Evolutionary conservation across 2,329 filamentous ascomycete genomes (phyloP).

Genomic region (Hysterium pulicare): DNA sequence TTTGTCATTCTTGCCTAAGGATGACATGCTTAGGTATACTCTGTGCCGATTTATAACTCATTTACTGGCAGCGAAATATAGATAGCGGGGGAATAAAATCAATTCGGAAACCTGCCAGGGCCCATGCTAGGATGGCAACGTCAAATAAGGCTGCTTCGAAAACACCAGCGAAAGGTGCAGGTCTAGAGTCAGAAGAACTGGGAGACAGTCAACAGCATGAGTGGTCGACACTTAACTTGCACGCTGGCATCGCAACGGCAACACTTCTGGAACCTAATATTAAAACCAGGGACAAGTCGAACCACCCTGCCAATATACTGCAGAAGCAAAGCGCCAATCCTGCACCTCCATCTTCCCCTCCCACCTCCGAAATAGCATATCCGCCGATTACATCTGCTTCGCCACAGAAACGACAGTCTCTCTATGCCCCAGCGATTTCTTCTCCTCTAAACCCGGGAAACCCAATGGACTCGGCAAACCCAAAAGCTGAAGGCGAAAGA

Average conservation of each 20-base stretch:
- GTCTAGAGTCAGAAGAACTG: no score
- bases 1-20: no score
- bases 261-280: conserved; percentile 10
- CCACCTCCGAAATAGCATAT: neutral
- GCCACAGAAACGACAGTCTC: no score
- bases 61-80: no score
- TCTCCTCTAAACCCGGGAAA: conserved; percentile 7
- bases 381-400: no score
- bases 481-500: neutral
- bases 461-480: conserved; percentile 6
- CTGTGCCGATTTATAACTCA: no score
- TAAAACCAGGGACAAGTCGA: conserved; percentile 5
- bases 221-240: conserved; percentile 16
- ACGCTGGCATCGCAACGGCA: conserved; percentile 20
- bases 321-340: conserved; percentile 6
- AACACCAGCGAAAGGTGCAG: conserved; percentile 12
- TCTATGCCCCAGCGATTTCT: conserved; percentile 4
- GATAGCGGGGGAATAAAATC: no score
- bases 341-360: neutral
- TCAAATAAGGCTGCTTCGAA: conserved; percentile 17
- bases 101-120: no score
- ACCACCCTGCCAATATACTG: conserved; percentile 7
- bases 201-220: conserved; percentile 20
- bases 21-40: no score
- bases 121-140: conserved; percentile 17